Base-by-base conservation (phyloP, 1,284 basidiomycete species). In the Cutaneotrichosporon mucoides region DNA sequence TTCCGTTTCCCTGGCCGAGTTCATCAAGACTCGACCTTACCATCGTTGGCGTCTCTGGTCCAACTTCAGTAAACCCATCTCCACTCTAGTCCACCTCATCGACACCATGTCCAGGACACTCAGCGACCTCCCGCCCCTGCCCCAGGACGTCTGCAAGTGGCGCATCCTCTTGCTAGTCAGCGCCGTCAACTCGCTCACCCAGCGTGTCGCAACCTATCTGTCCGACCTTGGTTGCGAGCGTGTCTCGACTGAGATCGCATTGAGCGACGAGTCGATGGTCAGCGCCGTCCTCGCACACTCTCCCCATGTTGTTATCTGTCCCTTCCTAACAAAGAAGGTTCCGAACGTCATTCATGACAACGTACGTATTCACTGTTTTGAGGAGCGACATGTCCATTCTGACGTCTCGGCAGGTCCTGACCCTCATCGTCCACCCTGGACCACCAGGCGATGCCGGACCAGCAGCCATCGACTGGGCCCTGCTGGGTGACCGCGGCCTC, bases 371-470 rank as follows among this genome's bases (percentile, higher is more conserved):
- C 16, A 6, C 38, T 5, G 10, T 24, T 34, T 41, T 38, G 3
- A 10, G 50, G 33, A 8, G 24, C 37, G 37, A 16, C 3, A 35
- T 38, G 6, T 12, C 15, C 44, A 15, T 45, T 12, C n/a, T 15
- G n/a, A 40, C n/a, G 33, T 40, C 38, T 51, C 3, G 9, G 44
- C 67, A 75, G 71, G 76, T 73, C 64, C 69, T 81, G 46, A 81
- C 80, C 2, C 73, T 81, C 40, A 79, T 81, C 59, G 73, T 81
- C 5, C 80, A 81, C 65, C 80, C 80, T 7, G 80, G 80, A 13
- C 77, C 80, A 4, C 80, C 80, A 0, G 80, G 79, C 1, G 80
- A 81, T 65, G 80, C 76, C 0, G 80, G 80, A 12, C 79, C 80
- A 6, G 80, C 79, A 1, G 77, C 80, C 5, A 73, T 81, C 56